Evolutionary conservation across 73 alveolate species (phyloP).

Genomic region (Uronychia binucleata): DNA sequence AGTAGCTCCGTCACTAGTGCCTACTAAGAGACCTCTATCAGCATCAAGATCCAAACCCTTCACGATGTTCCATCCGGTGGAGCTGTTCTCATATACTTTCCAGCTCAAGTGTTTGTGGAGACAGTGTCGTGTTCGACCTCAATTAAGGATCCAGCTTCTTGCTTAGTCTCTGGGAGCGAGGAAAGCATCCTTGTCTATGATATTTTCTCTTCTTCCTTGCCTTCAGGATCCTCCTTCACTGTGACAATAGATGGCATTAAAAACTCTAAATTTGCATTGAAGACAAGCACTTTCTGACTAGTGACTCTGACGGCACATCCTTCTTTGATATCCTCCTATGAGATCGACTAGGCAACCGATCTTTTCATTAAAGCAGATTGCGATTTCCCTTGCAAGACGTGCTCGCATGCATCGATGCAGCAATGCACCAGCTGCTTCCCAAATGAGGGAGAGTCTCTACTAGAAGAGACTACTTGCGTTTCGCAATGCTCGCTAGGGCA

Average conservation of each 20-base stretch:
- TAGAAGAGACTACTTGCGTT: constrained; percentile 52
- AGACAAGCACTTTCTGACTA: constrained; percentile 11
- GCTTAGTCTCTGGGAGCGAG: neutral
- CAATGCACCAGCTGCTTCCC: constrained; percentile 49
- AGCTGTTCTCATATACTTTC: constrained; percentile 12
- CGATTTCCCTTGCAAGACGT: constrained; percentile 58
- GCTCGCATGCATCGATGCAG: constrained; percentile 18
- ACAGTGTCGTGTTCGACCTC: neutral
- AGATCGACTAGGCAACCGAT: constrained; percentile 42
- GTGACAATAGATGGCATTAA: constrained; percentile 17
- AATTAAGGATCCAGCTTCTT: neutral
- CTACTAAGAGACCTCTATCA: neutral
- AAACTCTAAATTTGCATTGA: constrained; percentile 1
- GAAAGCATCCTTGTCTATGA: constrained; percentile 33
- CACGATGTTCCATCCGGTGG: constrained; percentile 16
- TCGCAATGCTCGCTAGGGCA: constrained; percentile 30
- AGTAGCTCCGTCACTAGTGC: neutral
- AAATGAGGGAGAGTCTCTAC: constrained; percentile 9
- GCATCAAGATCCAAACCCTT: neutral
- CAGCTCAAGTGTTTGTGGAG: neutral
- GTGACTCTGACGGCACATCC: constrained; percentile 20
- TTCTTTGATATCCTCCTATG: constrained; percentile 2
- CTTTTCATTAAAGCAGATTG: constrained; percentile 40
- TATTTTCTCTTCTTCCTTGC: constrained; percentile 21
- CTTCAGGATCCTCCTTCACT: constrained; percentile 1